phyloP scores from a whole-genome alignment of 2,329 filamentous ascomycete genomes.

The Talaromyces sp. region DNA sequence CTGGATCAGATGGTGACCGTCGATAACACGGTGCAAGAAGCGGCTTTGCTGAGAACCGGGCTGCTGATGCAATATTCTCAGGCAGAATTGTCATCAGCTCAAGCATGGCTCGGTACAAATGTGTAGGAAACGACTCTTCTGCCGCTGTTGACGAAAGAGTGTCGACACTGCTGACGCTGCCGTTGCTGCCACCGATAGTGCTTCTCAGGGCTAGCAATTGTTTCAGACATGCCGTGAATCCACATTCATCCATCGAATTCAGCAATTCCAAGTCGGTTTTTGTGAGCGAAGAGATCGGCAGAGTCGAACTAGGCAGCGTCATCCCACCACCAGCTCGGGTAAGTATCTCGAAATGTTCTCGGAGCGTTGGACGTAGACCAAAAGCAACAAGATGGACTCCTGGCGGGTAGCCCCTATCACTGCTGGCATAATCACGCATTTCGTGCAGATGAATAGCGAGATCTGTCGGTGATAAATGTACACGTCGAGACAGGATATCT shows the following conservation, averaged over 20 bases:
- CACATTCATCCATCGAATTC: slow-evolving; percentile 41
- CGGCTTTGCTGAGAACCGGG: slow-evolving; percentile 37
- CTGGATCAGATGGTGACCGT: slow-evolving; percentile 26
- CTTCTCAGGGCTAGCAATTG: slow-evolving; percentile 31
- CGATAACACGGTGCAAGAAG: slow-evolving; percentile 36
- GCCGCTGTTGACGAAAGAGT: slow-evolving; percentile 25
- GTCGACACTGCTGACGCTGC: slow-evolving; percentile 7
- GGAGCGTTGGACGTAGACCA: slow-evolving; percentile 47
- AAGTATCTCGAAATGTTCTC: slow-evolving; percentile 62
- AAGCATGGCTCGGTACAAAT: slow-evolving; percentile 43
- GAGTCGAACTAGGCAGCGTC: slow-evolving; percentile 34
- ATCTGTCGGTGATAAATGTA: slow-evolving; percentile 67
- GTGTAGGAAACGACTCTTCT: slow-evolving; percentile 42
- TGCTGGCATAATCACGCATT: slow-evolving; percentile 57
- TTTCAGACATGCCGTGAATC: slow-evolving; percentile 34
- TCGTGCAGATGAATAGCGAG: slow-evolving; percentile 60
- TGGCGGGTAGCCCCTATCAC: slow-evolving; percentile 28
- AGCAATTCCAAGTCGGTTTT: slow-evolving; percentile 55
- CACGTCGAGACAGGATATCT: slow-evolving; percentile 64
- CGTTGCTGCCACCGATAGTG: not conserved
- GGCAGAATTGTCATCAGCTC: slow-evolving; percentile 43
- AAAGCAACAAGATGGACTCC: slow-evolving; percentile 42
- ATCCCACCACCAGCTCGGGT: slow-evolving; percentile 54
- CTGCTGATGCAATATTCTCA: slow-evolving; percentile 32
- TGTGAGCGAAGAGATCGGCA: slow-evolving; percentile 55